Evolutionary conservation across 345 rosid species (phyloP), one percentile per base, ranked within the genome.

Genomic region (Aethionema arabicum): DNA sequence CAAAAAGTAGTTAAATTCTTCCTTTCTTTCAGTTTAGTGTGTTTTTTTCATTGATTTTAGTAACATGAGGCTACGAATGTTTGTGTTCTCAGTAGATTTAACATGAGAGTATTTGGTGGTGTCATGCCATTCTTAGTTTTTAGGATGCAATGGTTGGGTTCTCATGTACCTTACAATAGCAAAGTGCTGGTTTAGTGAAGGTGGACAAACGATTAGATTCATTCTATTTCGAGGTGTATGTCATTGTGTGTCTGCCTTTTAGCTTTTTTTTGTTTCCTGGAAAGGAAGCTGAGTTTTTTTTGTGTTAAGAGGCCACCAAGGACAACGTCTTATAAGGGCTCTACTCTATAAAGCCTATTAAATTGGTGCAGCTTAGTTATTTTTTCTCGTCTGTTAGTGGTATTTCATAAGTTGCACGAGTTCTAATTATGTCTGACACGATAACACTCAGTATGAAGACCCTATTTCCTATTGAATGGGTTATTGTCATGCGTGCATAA

Each of bases 1-100:
- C 97, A 5, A 77, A 82, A 73, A 79, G 99, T 93, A 69, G 75
- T 86, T 77, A 15, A 56, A 52, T 52, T 65, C 65, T 68, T 36
- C 59, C 71, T 36, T 4, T 14, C 43, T 61, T 70, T 61, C 40
- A 54, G 40, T 45, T 51, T 33, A 55, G 13, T 37, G 27, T 21
- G 1, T 65, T 29, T 66, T 55, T 45, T 55, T 56, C 11, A 37
- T 37, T 44, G 12, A 12, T 38, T 47, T 46, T 14, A 56, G 59
- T 64, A 13, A 37, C 8, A 13, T 51, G 56, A 61, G 44, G 50
- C 32, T 69, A 37, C 39, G 62, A 53, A 47, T 54, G 42, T 61
- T 61, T 33, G 27, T 42, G 41, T 41, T 52, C 40, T 45, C 31
- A 54, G 37, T 39, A 31, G 41, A 14, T 15, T 52, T 7, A 51